A percentile compares a stretch with the other conserved stretches of the same genome.
Conservation (phyloP, 768 basidiomycete species). For the Boletus sp. region DNA sequence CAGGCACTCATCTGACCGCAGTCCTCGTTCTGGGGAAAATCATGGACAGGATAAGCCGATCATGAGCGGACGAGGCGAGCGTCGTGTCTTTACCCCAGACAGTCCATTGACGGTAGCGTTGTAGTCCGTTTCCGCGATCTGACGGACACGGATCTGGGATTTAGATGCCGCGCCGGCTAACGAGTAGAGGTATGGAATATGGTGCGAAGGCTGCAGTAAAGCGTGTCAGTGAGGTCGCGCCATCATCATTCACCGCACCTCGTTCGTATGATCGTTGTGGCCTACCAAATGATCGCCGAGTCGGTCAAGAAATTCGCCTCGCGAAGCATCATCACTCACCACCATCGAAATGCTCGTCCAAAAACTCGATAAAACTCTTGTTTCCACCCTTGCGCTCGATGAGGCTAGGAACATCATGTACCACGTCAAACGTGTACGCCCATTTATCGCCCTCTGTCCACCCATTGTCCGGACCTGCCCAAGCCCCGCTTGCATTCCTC, state of each 20-base stretch:
- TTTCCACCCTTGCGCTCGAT: conserved; percentile 67
- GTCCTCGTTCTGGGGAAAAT: conserved; percentile 66
- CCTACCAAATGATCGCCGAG: conserved; percentile 37
- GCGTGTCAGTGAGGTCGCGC: conserved; percentile 4
- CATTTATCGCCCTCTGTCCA: conserved; percentile 84
- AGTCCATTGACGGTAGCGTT: conserved; percentile 67
- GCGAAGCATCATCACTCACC: conserved; percentile 30
- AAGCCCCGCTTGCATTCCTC: conserved; percentile 60
- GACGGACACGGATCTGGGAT: conserved; percentile 67
- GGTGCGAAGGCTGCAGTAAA: conserved; percentile 66
- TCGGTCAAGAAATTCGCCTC: background rate
- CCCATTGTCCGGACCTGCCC: conserved; percentile 69
- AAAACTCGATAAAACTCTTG: conserved; percentile 57
- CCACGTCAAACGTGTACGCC: conserved; percentile 78
- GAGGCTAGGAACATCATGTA: conserved; percentile 65
- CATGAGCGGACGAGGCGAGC: background rate
- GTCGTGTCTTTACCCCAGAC: conserved; percentile 52
- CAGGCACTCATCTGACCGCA: conserved; percentile 91
- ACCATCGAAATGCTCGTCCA: conserved; percentile 56
- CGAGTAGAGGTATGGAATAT: conserved; percentile 81
- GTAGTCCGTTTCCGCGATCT: conserved; percentile 64
- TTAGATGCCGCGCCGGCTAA: conserved; percentile 69
- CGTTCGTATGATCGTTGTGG: conserved; percentile 82
- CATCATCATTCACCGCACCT: conserved; percentile 34
- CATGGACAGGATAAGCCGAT: background rate